Evolutionary conservation across 352 stramenopile species (phyloP), one percentile per base, ranked within the genome.

Genomic region (Vaucheria bursata): DNA sequence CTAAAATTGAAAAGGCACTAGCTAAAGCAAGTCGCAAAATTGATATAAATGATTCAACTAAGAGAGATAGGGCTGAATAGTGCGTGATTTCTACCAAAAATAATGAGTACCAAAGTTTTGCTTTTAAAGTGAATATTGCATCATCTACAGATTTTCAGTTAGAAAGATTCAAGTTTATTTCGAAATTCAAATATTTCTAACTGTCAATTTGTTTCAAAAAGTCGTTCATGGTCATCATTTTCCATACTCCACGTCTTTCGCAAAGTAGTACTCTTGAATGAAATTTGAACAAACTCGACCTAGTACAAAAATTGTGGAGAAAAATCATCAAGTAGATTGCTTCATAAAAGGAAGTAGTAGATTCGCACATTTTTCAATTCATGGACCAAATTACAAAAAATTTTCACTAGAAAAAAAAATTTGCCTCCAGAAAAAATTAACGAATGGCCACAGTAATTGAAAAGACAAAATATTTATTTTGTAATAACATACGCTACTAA

Each of bases 211-310:
- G 38, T 69, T 33, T 80, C 39, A 8, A 75, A 38, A 79, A 82
- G 38, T 72, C 59, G 33, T 80, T 25, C 71, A 79, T 78, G 34
- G 77, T 78, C 31, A 72, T 64, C 34, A 82, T 74, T 12, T 52
- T 75, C 77, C 77, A 82, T 38, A 76, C 12, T 8, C 77, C 77
- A 25, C 39, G 36, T 33, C 53, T 69, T 39, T 68, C 33, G 7
- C 71, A 74, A 33, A 53, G 70, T 39, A 82, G 65, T 2, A 82
- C 77, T 32, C 79, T 72, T 38, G 77, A 79, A 73, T 82, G 77
- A 31, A 79, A 82, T 68, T 31, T 73, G 76, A 67, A 32, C 0
- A 34, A 36, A 65, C 2, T 45, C 33, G 37, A n/a, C 34, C 31
- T n/a, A n/a, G n/a, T 75, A 25, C 37, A 39, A 53, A 1, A 71